Evolutionary conservation across 2,329 filamentous ascomycete genomes (phyloP), one percentile per base, ranked within the genome.

Genomic region (Fusarium cyanostomum): DNA sequence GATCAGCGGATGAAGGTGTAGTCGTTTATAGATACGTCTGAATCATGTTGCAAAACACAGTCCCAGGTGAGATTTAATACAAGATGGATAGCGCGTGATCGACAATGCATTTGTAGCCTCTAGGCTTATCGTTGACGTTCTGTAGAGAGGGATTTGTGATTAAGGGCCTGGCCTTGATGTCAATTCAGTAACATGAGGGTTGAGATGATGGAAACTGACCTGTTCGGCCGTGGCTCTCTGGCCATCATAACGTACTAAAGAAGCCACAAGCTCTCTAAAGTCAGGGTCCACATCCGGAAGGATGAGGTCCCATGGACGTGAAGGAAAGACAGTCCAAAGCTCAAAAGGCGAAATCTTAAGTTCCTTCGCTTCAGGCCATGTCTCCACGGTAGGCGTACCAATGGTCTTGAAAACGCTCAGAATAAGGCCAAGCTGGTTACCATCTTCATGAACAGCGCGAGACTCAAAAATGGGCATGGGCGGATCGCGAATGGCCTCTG

Each of bases 331-430:
- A 35, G 88, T 85, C 78, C 97, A 99, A 75, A 93, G 96, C 12
- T 94, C 91, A 84, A 96, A 99, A 15, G 97, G 95, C 0, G 91
- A 90, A 1, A 87, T 86, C 57, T 77, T 81, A 70, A 96, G 90
- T 1, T 72, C 72, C 10, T 77, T 77, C 6, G 92, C 90, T 76
- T 94, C 92, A 3, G 95, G 95, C 95, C 95, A 99, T 0, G 81
- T 87, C 49, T 89, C 81, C n/a, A 82, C 77, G 39, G 90, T 90
- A 0, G 95, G 95, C 1, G 94, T 97, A 1, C 96, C 96, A 7
- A 99, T 77, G 1, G 90, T 96, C 77, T 91, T 89, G 78, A 99
- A 98, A 31, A 98, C 94, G 71, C 92, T 97, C 50, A 94, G 84
- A 54, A 99, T 94, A 46, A 99, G 81, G 0, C 92, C 91, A 34